These are phyloP conservation scores for Sedum album DNA, from an alignment of 164 flowering plant genomes.

Conservation along the genomic window DNA sequence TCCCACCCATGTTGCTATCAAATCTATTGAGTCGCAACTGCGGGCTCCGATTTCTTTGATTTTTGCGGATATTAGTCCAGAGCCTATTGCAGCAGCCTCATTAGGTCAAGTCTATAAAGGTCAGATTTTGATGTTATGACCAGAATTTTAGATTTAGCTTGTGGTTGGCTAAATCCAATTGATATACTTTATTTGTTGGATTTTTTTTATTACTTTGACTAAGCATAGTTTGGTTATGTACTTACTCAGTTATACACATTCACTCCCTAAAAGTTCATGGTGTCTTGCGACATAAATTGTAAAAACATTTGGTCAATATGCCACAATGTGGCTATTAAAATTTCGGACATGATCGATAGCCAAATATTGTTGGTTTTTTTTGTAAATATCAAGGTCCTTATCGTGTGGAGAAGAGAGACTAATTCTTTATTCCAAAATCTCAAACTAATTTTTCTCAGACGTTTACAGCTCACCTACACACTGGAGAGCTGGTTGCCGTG, in stretches of 20 bases:
- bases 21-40: constrained; percentile 76
- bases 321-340: neutral
- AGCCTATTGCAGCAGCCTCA: constrained; percentile 96
- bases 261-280: neutral
- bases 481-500: constrained; percentile 97
- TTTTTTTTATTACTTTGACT: neutral
- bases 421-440: neutral
- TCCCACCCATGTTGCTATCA: constrained; percentile 58
- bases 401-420: neutral
- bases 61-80: constrained; percentile 82
- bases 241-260: no score
- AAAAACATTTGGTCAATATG: constrained; percentile 6
- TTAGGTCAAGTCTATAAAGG: constrained; percentile 98
- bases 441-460: constrained; percentile 26
- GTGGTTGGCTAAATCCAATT: neutral
- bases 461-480: constrained; percentile 90
- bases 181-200: neutral
- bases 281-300: neutral
- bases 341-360: neutral
- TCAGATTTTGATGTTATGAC: constrained; percentile 19
- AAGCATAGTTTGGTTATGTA: neutral
- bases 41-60: constrained; percentile 63
- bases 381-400: neutral
- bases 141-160: neutral
- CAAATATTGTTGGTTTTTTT: neutral